A percentile compares a stretch with the other conserved stretches of the same genome.
Evolutionary conservation across 208 protist species (phyloP).

Genomic region (Phytomonas sp.): DNA sequence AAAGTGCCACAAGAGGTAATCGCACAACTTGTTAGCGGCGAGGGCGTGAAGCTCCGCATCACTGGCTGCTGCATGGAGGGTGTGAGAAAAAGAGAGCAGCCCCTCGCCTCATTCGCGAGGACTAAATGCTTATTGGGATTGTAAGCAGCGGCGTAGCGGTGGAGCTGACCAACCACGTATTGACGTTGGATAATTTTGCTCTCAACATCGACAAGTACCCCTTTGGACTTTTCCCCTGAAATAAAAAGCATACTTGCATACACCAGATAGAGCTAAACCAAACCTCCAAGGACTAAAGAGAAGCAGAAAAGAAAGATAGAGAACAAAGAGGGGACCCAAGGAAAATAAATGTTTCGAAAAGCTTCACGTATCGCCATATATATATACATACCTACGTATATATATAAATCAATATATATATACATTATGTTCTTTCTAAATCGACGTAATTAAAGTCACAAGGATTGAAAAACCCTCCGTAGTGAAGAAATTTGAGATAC

Average conservation of each 20-base stretch:
- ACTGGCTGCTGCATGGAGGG: slow-evolving; percentile 57
- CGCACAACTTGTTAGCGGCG: slow-evolving; percentile 39
- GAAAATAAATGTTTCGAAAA: slow-evolving; percentile 13
- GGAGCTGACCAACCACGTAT: slow-evolving; percentile 26
- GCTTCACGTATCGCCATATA: background rate
- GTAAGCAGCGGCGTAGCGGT: slow-evolving; percentile 31
- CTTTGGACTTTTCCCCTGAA: slow-evolving; percentile 29
- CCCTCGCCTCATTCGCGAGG: slow-evolving; percentile 38
- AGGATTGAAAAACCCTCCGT: background rate
- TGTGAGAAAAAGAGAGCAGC: slow-evolving; percentile 53
- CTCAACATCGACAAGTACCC: slow-evolving; percentile 45
- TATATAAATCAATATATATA: background rate
- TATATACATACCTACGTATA: background rate
- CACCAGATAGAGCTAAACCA: background rate
- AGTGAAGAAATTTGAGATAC: slow-evolving; percentile 3
- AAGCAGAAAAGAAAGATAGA: background rate
- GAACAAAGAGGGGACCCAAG: background rate
- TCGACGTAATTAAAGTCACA: background rate
- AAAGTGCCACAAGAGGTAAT: slow-evolving; percentile 53
- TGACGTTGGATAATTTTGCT: slow-evolving; percentile 37
- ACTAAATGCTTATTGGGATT: slow-evolving; percentile 30
- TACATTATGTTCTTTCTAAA: background rate
- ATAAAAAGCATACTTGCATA: slow-evolving; percentile 57
- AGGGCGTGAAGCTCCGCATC: slow-evolving; percentile 59
- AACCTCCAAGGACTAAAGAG: background rate